Conservation (phyloP, 148 eudicot genomes). For the Vaccinium corymbosum region DNA sequence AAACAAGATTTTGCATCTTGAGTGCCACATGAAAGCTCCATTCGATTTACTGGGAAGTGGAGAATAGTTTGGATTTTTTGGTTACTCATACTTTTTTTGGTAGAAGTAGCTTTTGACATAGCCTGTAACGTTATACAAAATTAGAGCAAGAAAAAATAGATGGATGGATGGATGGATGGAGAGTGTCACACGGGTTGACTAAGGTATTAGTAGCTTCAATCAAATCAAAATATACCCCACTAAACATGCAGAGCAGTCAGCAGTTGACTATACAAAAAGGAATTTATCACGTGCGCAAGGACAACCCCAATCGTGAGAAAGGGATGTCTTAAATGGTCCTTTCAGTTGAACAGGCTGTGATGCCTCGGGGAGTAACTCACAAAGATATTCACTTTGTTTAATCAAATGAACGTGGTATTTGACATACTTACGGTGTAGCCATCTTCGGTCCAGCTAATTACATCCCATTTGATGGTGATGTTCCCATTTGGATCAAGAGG, state of each 20-base stretch:
- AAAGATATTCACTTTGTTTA: neutral
- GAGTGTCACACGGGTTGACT: neutral
- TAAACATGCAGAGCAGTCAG: neutral
- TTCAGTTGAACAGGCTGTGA: neutral
- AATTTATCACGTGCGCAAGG: neutral
- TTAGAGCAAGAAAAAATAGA: neutral
- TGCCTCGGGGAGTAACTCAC: neutral
- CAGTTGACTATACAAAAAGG: neutral
- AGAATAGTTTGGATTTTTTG: neutral
- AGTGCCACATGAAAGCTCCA: neutral
- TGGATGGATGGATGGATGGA: neutral
- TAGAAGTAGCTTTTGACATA: neutral
- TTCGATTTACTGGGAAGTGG: neutral
- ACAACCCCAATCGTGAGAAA: neutral
- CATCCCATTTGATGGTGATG: conserved; percentile 71
- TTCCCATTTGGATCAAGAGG: conserved; percentile 71
- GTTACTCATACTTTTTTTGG: neutral
- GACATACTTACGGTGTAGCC: conserved; percentile 57
- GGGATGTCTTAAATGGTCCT: neutral
- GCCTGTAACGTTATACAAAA: neutral
- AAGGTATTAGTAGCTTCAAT: neutral
- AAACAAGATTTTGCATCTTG: neutral
- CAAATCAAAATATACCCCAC: neutral
- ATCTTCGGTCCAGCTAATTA: conserved; percentile 58
- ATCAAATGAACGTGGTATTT: neutral